Conservation (phyloP, 768 basidiomycete genomes). For the Mycena crocata region DNA sequence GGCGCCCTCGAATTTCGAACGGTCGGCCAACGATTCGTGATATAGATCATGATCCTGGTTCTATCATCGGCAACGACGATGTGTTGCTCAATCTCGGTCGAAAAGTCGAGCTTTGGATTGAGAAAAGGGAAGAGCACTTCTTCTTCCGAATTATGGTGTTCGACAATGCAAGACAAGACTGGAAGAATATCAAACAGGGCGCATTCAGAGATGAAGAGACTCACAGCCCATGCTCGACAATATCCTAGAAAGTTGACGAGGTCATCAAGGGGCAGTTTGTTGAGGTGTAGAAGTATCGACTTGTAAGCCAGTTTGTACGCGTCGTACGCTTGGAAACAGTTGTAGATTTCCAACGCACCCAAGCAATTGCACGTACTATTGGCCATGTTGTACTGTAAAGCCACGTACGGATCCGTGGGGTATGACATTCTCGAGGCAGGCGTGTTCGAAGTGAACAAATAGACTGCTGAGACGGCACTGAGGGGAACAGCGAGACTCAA, state of each 20-base stretch:
- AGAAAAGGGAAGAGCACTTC: conserved; percentile 50
- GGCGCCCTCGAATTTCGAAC: conserved; percentile 43
- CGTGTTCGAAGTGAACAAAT: conserved; percentile 22
- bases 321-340: neutral
- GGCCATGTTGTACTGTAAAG: conserved; percentile 32
- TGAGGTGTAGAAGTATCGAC: neutral
- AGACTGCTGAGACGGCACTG: conserved; percentile 19
- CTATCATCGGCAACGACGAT: conserved; percentile 45
- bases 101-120: conserved; percentile 51
- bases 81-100: conserved; percentile 50
- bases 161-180: conserved; percentile 43
- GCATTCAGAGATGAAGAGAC: too few relatives aligned
- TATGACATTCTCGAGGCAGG: neutral
- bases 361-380: conserved; percentile 27
- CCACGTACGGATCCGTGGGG: conserved; percentile 20
- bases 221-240: neutral
- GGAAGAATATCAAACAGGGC: too few relatives aligned
- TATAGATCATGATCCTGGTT: conserved; percentile 38
- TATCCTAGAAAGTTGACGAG: neutral
- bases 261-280: neutral
- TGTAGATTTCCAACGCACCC: neutral
- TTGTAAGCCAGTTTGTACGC: neutral
- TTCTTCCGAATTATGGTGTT: conserved; percentile 53
- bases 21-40: conserved; percentile 41
- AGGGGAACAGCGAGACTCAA: conserved; percentile 16